A percentile compares a stretch with the other conserved stretches of the same genome.
Evolutionary conservation across 2,329 filamentous ascomycete genomes (phyloP).

Genomic region (Helicocarpus griseus): DNA sequence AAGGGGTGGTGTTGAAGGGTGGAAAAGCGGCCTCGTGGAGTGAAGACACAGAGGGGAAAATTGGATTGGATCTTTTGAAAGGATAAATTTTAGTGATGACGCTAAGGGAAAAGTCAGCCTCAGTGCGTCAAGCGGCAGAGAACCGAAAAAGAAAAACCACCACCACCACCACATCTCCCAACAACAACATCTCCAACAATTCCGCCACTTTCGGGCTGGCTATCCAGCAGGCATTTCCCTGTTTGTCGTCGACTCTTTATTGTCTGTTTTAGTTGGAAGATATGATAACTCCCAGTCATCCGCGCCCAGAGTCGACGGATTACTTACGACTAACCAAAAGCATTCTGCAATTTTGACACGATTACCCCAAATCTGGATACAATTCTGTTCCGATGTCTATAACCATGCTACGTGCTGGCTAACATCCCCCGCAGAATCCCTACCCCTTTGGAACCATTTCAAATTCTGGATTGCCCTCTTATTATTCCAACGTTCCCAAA

Average conservation of each 20-base stretch:
- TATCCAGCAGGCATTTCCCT: not conserved
- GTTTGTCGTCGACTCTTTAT: not conserved
- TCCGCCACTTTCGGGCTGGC: not conserved
- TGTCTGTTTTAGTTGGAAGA: not conserved
- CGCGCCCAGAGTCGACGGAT: too few relatives aligned
- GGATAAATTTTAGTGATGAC: conserved; percentile 17
- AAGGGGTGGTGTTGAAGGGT: conserved; percentile 1
- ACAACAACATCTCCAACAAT: not conserved
- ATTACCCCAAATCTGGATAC: too few relatives aligned
- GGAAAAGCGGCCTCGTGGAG: conserved; percentile 1
- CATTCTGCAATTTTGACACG: too few relatives aligned
- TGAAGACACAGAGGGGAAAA: conserved; percentile 8
- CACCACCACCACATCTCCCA: not conserved
- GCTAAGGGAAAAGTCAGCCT: conserved; percentile 13
- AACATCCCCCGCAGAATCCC: too few relatives aligned
- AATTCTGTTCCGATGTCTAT: too few relatives aligned
- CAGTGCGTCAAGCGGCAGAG: conserved; percentile 9
- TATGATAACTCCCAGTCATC: too few relatives aligned
- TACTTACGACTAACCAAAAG: too few relatives aligned
- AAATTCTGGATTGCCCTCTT: too few relatives aligned
- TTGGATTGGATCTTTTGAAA: conserved; percentile 8
- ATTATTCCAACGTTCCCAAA: too few relatives aligned
- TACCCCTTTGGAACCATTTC: too few relatives aligned
- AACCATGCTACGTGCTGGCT: too few relatives aligned
- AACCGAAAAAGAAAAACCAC: conserved; percentile 5